phyloP scores from a whole-genome alignment of 2,329 filamentous ascomycete genomes.

The Zymoseptoria brevis region DNA sequence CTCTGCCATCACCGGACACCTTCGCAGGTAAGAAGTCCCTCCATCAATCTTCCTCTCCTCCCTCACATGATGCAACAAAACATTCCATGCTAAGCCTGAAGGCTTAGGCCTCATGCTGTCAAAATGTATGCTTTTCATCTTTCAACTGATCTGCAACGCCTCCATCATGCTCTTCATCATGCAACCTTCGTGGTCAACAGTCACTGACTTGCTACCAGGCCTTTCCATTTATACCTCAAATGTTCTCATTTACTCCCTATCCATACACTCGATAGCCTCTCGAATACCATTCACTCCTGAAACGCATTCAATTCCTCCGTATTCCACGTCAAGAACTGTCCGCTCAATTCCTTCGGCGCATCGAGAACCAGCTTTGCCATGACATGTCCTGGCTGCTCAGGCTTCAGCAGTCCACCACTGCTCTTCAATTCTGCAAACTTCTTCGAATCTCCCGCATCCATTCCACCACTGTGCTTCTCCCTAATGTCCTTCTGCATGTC shows the following conservation, averaged over 20 bases:
- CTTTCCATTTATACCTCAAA: neutral
- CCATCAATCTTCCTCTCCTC: slow-evolving; percentile 16
- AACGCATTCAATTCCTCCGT: slow-evolving; percentile 27
- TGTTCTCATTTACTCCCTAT: neutral
- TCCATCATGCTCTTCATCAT: neutral
- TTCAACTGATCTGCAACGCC: slow-evolving; percentile 55
- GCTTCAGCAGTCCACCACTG: slow-evolving; percentile 60
- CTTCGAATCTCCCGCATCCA: slow-evolving; percentile 50
- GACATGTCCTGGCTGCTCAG: slow-evolving; percentile 1
- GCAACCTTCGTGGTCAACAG: neutral
- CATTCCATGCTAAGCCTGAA: slow-evolving; percentile 77
- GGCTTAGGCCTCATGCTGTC: slow-evolving; percentile 52
- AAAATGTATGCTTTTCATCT: slow-evolving; percentile 73
- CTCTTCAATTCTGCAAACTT: slow-evolving; percentile 65
- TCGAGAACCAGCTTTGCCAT: slow-evolving; percentile 69
- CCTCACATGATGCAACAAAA: slow-evolving; percentile 56
- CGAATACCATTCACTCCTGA: slow-evolving; percentile 17
- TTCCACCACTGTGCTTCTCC: slow-evolving; percentile 56
- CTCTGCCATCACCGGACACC: neutral
- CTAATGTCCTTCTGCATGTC: slow-evolving; percentile 83
- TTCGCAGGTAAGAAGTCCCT: slow-evolving; percentile 18
- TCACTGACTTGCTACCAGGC: neutral
- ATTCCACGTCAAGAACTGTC: slow-evolving; percentile 61
- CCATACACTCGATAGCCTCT: neutral
- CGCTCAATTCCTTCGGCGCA: slow-evolving; percentile 60